Evolutionary conservation across 2,329 filamentous ascomycete species (phyloP), one percentile per base, ranked within the genome.

Genomic region (Pyrenophora tritici-repentis): DNA sequence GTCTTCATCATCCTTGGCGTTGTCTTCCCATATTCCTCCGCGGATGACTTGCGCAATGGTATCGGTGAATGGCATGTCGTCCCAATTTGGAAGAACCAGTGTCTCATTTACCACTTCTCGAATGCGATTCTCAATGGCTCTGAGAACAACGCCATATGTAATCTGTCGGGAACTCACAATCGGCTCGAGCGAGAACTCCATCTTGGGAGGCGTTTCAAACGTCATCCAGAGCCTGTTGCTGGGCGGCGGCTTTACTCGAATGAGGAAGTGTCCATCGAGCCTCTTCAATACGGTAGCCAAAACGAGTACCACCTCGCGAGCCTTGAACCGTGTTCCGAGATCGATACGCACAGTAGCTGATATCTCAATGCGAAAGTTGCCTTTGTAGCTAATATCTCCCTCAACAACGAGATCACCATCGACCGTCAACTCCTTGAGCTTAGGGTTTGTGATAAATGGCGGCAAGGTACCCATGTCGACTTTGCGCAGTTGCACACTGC

Each of bases 211-310:
- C n/a, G 86, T 86, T 70, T 95, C 90, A 68, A 99, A 99, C 1
- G 91, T 88, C 61, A 97, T 85, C 94, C 94, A 99, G n/a, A 96
- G 73, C 34, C 94, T 85, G 71, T 99, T 99, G 73, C 91, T 97
- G 0, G 94, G 94, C 13, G 93, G 91, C 6, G 94, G 90, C 73
- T 99, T 99, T 73, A 97, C 86, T 66, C 91, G 89, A 65, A 97
- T 81, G 24, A 96, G 76, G 38, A 90, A 75, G 64, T 96, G 93
- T 0, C 94, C 94, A 64, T 95, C 90, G 1, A 97, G 78, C 62
- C 87, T 89, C 70, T 90, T 92, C 49, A 97, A 73, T 1, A 94
- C 88, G 3, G 91, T 90, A 3, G 94, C 91, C 31, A 99, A 81
- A 8, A 97, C 82, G 42, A 99, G 80, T 56, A 93, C 91, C 41